Evolutionary conservation across 345 rosid genomes (phyloP).

Genomic region (Eucalyptus pumila): DNA sequence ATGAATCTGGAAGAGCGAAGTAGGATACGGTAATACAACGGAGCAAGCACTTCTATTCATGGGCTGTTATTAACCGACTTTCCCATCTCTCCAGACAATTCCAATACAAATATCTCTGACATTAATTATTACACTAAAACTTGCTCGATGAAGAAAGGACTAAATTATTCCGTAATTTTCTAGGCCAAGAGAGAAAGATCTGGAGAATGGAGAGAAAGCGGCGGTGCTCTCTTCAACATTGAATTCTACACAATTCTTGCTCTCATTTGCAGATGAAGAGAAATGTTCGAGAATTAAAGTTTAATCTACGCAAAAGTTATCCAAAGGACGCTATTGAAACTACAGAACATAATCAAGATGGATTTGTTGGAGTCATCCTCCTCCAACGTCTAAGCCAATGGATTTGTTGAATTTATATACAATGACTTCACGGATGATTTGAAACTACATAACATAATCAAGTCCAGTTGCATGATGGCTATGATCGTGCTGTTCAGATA

Average conservation of each 20-base stretch:
- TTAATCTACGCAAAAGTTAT: neutral
- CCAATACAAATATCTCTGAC: neutral
- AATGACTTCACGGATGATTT: neutral
- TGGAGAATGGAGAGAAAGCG: neutral
- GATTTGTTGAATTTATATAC: neutral
- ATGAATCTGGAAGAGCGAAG: neutral
- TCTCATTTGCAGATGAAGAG: neutral
- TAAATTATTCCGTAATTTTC: neutral
- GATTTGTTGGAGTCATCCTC: neutral
- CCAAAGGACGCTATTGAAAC: neutral
- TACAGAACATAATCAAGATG: neutral
- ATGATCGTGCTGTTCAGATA: neutral
- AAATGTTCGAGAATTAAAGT: neutral
- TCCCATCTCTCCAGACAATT: neutral
- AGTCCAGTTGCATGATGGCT: neutral
- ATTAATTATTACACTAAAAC: neutral
- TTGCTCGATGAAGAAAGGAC: neutral
- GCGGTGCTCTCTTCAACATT: neutral
- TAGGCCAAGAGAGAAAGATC: neutral
- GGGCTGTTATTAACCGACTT: neutral
- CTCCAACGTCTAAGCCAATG: neutral
- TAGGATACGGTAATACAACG: neutral
- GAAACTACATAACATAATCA: neutral
- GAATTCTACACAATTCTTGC: neutral
- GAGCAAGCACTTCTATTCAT: neutral